Evolutionary conservation across 2,329 filamentous ascomycete species (phyloP).

Genomic region (Coniella lustricola): DNA sequence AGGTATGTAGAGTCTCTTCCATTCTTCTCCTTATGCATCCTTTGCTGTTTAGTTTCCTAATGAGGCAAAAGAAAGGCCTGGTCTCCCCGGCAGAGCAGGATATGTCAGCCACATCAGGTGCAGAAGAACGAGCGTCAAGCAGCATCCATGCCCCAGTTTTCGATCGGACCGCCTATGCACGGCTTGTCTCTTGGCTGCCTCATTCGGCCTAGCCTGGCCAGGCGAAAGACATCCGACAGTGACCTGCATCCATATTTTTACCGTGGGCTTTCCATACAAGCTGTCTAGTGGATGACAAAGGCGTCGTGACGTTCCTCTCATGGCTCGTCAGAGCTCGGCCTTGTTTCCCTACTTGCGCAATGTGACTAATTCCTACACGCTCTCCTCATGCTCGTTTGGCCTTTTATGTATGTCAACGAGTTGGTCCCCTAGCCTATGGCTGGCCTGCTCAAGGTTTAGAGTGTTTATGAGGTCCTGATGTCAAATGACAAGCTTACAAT

Average conservation of each 20-base stretch:
- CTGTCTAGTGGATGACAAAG: no score
- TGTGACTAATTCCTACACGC: no score
- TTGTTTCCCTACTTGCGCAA: no score
- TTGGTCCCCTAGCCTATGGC: no score
- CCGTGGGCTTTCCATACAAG: no score
- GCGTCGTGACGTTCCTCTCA: no score
- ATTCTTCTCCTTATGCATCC: constrained; percentile 3
- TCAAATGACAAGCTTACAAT: no score
- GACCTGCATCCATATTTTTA: no score
- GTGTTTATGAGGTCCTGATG: background rate
- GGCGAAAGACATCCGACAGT: background rate
- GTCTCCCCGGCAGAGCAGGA: background rate
- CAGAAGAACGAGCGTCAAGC: background rate
- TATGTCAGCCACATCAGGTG: background rate
- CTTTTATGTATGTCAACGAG: no score
- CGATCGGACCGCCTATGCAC: constrained; percentile 19
- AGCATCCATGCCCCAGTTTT: constrained; percentile 1
- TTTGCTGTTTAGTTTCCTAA: constrained; percentile 8
- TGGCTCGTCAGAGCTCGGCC: no score
- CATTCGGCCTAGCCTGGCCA: constrained; percentile 10
- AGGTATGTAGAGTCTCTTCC: background rate
- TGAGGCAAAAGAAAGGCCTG: background rate
- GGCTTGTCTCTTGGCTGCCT: constrained; percentile 21
- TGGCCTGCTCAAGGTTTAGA: background rate
- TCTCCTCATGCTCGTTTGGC: no score